Conservation (phyloP, 345 rosid species). For the Cardamine occulta region DNA sequence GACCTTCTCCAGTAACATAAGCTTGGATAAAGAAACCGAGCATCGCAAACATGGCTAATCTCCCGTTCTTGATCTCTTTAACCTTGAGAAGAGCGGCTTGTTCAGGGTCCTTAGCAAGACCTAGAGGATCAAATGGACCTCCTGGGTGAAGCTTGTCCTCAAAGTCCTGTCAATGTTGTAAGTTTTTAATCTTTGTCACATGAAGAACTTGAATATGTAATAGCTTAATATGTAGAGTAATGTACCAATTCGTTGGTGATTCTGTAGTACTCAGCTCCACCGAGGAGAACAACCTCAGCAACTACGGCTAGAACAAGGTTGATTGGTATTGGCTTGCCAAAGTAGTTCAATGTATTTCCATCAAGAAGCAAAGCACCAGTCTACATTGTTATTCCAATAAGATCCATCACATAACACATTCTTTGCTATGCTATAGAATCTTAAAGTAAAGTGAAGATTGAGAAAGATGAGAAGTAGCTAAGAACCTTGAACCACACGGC, state of each 20-base stretch:
- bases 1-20: slow-evolving; percentile 94
- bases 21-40: slow-evolving; percentile 87
- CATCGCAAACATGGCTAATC: slow-evolving; percentile 97
- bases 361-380: slow-evolving; percentile 97
- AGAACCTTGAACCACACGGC: slow-evolving; percentile 96
- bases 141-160: slow-evolving; percentile 99
- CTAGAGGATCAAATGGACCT: slow-evolving; percentile 96
- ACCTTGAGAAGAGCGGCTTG: slow-evolving; percentile 92
- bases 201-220: background rate
- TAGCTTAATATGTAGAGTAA: background rate
- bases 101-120: slow-evolving; percentile 90
- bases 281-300: slow-evolving; percentile 88
- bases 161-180: slow-evolving; percentile 54
- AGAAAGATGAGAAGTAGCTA: background rate
- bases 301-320: slow-evolving; percentile 75
- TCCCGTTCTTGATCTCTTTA: slow-evolving; percentile 95
- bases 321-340: slow-evolving; percentile 88
- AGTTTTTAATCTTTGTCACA: background rate
- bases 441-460: background rate
- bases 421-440: slow-evolving; percentile 9
- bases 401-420: slow-evolving; percentile 5
- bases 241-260: slow-evolving; percentile 87
- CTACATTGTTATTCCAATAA: slow-evolving; percentile 46
- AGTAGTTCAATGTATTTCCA: slow-evolving; percentile 95
- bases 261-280: slow-evolving; percentile 98